Percentiles rank a stretch among this genome's conserved stretches.
These are phyloP conservation scores for Penicillium sp. DNA, from an alignment of 2,329 filamentous ascomycete genomes.

Conservation along the genomic window DNA sequence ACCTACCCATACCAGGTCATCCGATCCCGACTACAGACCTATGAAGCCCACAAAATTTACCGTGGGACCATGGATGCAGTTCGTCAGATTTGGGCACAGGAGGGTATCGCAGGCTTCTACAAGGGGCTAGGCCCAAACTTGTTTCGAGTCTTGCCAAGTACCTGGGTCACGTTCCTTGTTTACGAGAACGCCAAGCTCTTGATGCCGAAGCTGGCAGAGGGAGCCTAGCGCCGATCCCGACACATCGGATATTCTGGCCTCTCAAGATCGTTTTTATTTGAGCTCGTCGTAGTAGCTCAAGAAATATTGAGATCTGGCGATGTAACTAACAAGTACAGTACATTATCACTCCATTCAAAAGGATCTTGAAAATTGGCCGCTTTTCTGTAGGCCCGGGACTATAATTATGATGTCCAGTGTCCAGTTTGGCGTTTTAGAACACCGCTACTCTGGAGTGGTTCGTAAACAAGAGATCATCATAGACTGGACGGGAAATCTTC, in stretches of 20 bases:
- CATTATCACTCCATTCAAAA: no score
- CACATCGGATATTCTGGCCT: background rate
- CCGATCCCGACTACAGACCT: conserved; percentile 83
- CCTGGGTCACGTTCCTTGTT: conserved; percentile 94
- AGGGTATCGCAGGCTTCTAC: conserved; percentile 84
- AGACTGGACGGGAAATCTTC: no score
- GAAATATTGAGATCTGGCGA: background rate
- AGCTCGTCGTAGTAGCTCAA: background rate
- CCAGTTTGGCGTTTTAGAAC: no score
- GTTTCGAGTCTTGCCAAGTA: conserved; percentile 88
- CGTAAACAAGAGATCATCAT: no score
- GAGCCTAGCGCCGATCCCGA: background rate
- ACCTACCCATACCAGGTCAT: conserved; percentile 97
- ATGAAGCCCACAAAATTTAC: conserved; percentile 75
- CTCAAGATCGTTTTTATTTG: background rate
- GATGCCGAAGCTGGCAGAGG: conserved; percentile 40
- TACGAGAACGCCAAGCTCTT: conserved; percentile 90
- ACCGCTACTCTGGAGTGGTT: no score
- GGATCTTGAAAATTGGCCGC: no score
- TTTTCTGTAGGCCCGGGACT: no score
- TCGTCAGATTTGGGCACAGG: conserved; percentile 72
- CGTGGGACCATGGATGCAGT: conserved; percentile 72
- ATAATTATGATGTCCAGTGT: no score
- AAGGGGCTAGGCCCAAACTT: conserved; percentile 86
- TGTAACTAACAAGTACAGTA: no score